Evolutionary conservation across 345 rosid genomes (phyloP), one percentile per base, ranked within the genome.

Genomic region (Passiflora organensis): DNA sequence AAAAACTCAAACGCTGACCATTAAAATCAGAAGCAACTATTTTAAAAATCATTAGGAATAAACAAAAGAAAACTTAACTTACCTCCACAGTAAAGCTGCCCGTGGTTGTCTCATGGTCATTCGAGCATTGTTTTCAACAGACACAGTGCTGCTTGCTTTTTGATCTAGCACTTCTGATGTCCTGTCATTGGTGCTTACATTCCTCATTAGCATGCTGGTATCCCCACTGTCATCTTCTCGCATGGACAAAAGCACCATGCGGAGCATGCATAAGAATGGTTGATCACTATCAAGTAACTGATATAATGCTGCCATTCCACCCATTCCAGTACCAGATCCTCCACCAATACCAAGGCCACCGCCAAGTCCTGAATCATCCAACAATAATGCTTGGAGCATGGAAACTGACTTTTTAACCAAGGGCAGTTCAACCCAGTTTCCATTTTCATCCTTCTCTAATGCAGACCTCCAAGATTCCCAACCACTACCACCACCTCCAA

Each of bases 241-340:
- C 91, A 89, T 86, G 56, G 97, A 86, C 57, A 94, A 83, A 65
- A 94, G 97, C 51, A 85, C 95, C 97, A 94, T 86, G 15, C 99
- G 93, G 24, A 94, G 93, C 97, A 94, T 94, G 79, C 99, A 94
- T 58, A 94, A 73, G 75, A 94, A 94, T 37, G 99, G 99, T 69
- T 94, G 99, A 69, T 94, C 99, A 64, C 99, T 94, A 70, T 94
- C 99, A 66, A 94, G 68, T 48, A 89, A 72, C 68, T 94, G 99
- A 78, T 89, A 94, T 49, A 94, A 87, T 43, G 94, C 86, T 32
- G 96, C 72, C 99, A 94, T 89, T 61, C 97, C 99, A 73, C 99
- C 99, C 99, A 94, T 94, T 59, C 99, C 99, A 67, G 99, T 94
- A 70, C 99, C 99, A 25, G 99, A 94, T 70, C 97, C 99, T 60